These are phyloP conservation scores for Kandelia obovata DNA, from an alignment of 345 rosid genomes.

Conservation along the genomic window DNA sequence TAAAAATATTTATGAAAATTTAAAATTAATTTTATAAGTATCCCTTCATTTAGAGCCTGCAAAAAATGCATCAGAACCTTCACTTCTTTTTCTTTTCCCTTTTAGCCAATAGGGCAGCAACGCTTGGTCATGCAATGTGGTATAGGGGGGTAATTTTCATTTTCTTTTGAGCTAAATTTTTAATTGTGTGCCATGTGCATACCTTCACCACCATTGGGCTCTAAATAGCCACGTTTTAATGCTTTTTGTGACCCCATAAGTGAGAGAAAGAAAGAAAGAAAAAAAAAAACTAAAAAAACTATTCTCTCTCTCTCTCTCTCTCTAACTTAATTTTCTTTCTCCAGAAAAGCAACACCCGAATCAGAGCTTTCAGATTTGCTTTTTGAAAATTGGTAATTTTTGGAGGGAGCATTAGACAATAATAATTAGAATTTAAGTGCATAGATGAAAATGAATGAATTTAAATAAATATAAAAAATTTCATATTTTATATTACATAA, in stretches of 20 bases:
- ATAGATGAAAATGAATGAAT: too few relatives aligned
- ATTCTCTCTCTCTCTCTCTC: not conserved
- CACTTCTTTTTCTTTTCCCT: not conserved
- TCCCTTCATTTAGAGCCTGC: too few relatives aligned
- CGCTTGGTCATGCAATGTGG: not conserved
- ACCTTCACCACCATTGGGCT: not conserved
- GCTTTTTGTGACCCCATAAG: not conserved
- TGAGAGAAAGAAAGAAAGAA: not conserved
- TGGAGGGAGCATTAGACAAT: too few relatives aligned
- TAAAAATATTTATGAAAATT: too few relatives aligned
- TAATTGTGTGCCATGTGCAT: not conserved
- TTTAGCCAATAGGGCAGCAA: not conserved
- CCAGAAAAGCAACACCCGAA: conserved; percentile 10
- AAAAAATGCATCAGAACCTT: not conserved
- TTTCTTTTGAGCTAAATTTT: not conserved
- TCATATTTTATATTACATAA: too few relatives aligned
- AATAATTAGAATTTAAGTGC: too few relatives aligned
- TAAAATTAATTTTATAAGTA: too few relatives aligned
- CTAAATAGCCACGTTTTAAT: not conserved
- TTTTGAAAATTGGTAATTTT: not conserved
- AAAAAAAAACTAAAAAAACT: too few relatives aligned
- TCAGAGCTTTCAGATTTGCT: not conserved
- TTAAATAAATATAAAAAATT: too few relatives aligned
- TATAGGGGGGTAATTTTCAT: too few relatives aligned
- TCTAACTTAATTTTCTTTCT: conserved; percentile 1